phyloP scores from a whole-genome alignment of 2,329 filamentous ascomycete genomes.

The Penicillium digitatum region DNA sequence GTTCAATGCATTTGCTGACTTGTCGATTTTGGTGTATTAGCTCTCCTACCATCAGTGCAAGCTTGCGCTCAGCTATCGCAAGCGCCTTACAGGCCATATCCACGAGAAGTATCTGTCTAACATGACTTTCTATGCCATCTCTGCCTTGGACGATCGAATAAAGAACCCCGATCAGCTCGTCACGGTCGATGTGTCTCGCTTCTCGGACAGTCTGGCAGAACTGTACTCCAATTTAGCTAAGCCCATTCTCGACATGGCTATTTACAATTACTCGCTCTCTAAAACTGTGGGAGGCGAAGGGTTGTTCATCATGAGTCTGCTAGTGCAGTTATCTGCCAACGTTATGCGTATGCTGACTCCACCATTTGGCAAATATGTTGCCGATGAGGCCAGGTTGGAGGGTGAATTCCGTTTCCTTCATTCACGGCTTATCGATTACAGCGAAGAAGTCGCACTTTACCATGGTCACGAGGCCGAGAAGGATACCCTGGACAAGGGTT shows the following conservation, averaged over 20 bases:
- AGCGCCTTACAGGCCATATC: conserved; percentile 86
- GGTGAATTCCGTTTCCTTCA: conserved; percentile 97
- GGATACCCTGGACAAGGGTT: conserved; percentile 93
- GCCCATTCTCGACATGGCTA: conserved; percentile 87
- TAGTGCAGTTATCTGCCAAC: conserved; percentile 88
- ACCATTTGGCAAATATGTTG: conserved; percentile 95
- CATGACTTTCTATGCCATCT: conserved; percentile 96
- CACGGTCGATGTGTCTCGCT: conserved; percentile 92
- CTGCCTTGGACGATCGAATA: conserved; percentile 91
- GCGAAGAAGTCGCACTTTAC: conserved; percentile 91
- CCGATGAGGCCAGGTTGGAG: conserved; percentile 88
- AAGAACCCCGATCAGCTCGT: conserved; percentile 98
- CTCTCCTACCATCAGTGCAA: conserved; percentile 96
- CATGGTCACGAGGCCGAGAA: conserved; percentile 91
- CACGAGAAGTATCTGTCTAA: conserved; percentile 96
- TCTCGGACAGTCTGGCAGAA: conserved; percentile 91
- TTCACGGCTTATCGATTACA: conserved; percentile 89
- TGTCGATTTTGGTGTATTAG: conserved; percentile 47
- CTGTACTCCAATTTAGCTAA: conserved; percentile 96
- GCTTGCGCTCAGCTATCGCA: conserved; percentile 86
- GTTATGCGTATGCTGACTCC: conserved; percentile 93
- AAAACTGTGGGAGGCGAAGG: conserved; percentile 95
- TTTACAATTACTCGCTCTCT: conserved; percentile 93
- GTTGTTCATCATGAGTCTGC: conserved; percentile 87
- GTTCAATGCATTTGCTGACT: conserved; percentile 7